Evolutionary conservation across 441 rosid species (phyloP).

Genomic region (Manihot esculenta): DNA sequence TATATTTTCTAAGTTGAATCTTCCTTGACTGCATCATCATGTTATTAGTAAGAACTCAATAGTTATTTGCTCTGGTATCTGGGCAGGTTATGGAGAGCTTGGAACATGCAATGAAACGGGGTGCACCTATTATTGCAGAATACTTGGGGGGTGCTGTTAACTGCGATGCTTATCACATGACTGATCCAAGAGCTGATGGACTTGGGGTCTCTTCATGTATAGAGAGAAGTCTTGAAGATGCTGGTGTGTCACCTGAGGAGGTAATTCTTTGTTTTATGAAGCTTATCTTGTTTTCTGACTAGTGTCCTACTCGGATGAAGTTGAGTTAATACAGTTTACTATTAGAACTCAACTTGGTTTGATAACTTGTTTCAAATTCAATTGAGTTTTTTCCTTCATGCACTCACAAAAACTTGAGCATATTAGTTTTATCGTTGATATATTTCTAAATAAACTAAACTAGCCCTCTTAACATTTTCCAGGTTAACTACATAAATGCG

Average conservation of each 20-base stretch:
- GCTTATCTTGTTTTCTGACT: background rate
- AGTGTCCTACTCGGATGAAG: no score
- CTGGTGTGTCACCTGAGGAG: conserved; percentile 97
- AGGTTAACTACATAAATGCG: conserved; percentile 97
- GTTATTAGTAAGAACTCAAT: background rate
- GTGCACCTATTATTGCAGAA: conserved; percentile 91
- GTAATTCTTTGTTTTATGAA: conserved; percentile 32
- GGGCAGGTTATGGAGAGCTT: conserved; percentile 92
- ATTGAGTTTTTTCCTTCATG: background rate
- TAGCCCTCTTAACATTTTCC: conserved; percentile 11
- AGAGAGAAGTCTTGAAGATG: conserved; percentile 92
- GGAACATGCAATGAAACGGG: conserved; percentile 94
- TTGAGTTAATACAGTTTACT: background rate
- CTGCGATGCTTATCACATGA: conserved; percentile 99
- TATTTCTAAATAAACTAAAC: background rate
- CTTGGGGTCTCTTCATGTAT: conserved; percentile 98
- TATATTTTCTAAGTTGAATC: no score
- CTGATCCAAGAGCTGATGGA: conserved; percentile 98
- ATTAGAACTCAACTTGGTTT: background rate
- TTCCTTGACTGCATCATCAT: no score
- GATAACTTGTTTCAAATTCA: background rate
- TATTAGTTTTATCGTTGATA: background rate
- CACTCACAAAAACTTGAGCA: background rate
- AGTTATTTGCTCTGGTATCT: background rate
- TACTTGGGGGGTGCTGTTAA: conserved; percentile 97